phyloP scores from a whole-genome alignment of 2,329 filamentous ascomycete genomes.

The Microsporum ferrugineum region DNA sequence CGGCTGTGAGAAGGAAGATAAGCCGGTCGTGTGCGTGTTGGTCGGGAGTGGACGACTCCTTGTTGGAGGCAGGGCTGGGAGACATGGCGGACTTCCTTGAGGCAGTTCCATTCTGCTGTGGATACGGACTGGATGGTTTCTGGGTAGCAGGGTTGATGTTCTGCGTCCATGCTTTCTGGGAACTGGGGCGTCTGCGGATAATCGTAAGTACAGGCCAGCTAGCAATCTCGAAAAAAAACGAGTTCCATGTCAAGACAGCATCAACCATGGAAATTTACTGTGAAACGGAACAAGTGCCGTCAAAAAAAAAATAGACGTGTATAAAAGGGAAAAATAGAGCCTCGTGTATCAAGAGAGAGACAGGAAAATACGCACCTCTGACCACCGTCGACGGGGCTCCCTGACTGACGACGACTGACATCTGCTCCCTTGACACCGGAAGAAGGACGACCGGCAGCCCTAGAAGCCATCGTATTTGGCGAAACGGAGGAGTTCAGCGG shows the following conservation, averaged over 20 bases:
- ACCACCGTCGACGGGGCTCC: conserved; percentile 43
- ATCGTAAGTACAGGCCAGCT: conserved; percentile 17
- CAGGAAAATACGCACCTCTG: conserved; percentile 40
- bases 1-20: conserved; percentile 47
- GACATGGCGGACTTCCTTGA: conserved; percentile 32
- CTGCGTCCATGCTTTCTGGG: conserved; percentile 50
- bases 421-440: conserved; percentile 41
- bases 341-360: background rate
- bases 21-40: conserved; percentile 51
- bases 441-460: conserved; percentile 41
- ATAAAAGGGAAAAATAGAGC: background rate
- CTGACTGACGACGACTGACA: conserved; percentile 44
- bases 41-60: conserved; percentile 44
- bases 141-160: conserved; percentile 52
- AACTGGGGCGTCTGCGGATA: conserved; percentile 38
- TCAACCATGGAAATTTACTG: background rate
- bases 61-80: conserved; percentile 30
- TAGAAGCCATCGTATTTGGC: conserved; percentile 28
- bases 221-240: background rate
- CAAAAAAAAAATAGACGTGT: background rate
- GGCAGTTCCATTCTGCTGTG: conserved; percentile 45
- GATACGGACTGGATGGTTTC: conserved; percentile 35
- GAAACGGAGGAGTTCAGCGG: conserved; percentile 22
- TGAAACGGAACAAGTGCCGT: background rate
- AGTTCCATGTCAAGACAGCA: background rate